A percentile compares a stretch with the other conserved stretches of the same genome.
Conservation (phyloP, 495 filamentous ascomycete species). For the Lentithecium fluviatile region DNA sequence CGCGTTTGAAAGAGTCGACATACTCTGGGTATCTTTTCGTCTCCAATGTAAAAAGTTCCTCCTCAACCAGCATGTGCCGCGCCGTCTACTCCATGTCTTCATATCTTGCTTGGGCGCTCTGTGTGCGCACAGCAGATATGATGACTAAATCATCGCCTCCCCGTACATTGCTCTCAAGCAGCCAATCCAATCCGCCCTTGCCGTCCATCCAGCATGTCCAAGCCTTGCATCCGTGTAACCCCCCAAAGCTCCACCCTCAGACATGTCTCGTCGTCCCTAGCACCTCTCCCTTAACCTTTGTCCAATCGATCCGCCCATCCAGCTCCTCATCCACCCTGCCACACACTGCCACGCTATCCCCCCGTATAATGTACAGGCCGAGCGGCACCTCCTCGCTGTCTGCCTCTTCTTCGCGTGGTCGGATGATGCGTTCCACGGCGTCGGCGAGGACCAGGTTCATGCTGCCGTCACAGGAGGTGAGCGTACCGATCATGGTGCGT, state of each 20-base stretch:
- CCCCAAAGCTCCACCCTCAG: constrained; percentile 49
- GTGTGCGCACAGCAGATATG: too few relatives aligned
- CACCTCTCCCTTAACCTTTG: constrained; percentile 78
- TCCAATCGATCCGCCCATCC: constrained; percentile 87
- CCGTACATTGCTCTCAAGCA: too few relatives aligned
- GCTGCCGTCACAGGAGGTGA: constrained; percentile 84
- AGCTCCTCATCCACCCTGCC: constrained; percentile 87
- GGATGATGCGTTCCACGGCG: constrained; percentile 87
- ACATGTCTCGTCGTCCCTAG: constrained; percentile 80
- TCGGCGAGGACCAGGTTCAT: constrained; percentile 88
- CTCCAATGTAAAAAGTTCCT: not conserved
- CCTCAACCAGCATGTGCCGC: not conserved
- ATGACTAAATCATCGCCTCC: too few relatives aligned
- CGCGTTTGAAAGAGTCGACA: not conserved
- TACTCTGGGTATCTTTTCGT: not conserved
- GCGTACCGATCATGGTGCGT: constrained; percentile 77
- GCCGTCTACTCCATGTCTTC: not conserved
- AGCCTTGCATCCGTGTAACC: too few relatives aligned
- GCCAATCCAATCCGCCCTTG: too few relatives aligned
- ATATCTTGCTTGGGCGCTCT: not conserved
- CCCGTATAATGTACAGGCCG: constrained; percentile 87
- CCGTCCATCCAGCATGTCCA: too few relatives aligned
- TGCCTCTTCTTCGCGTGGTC: constrained; percentile 75
- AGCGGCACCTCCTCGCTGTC: constrained; percentile 77
- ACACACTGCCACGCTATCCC: constrained; percentile 90